These are phyloP conservation scores for Davidsoniella virescens DNA, from an alignment of 2,329 filamentous ascomycete species.

Conservation along the genomic window DNA sequence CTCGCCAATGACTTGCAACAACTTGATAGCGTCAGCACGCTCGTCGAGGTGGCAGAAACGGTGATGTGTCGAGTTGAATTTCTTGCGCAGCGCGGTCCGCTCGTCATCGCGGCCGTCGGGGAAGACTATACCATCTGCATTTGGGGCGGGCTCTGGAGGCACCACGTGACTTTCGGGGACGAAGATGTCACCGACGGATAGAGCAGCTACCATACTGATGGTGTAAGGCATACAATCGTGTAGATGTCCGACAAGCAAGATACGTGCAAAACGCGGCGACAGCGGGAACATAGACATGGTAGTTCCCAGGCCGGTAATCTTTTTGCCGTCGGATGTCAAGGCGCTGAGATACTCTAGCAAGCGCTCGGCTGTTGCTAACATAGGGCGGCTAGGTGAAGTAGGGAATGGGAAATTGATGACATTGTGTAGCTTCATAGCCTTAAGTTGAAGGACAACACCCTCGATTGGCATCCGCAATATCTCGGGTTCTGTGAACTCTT, in stretches of 20 bases:
- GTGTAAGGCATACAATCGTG: slow-evolving; percentile 73
- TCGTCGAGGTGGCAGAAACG: slow-evolving; percentile 70
- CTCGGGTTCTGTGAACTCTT: slow-evolving; percentile 74
- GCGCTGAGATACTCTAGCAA: slow-evolving; percentile 75
- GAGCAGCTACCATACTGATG: slow-evolving; percentile 70
- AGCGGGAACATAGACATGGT: slow-evolving; percentile 82
- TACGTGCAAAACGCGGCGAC: slow-evolving; percentile 78
- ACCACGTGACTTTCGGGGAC: slow-evolving; percentile 66
- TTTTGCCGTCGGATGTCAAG: slow-evolving; percentile 45
- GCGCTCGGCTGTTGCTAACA: slow-evolving; percentile 69
- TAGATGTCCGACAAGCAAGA: slow-evolving; percentile 73
- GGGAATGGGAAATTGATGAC: slow-evolving; percentile 94
- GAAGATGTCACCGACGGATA: slow-evolving; percentile 81
- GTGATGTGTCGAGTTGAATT: slow-evolving; percentile 55
- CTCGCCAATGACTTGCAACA: slow-evolving; percentile 74
- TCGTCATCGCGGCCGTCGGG: slow-evolving; percentile 57
- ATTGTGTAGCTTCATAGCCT: slow-evolving; percentile 81
- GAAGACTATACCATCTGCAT: slow-evolving; percentile 34
- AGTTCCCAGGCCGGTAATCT: slow-evolving; percentile 62
- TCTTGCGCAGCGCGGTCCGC: slow-evolving; percentile 44
- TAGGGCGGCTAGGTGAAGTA: slow-evolving; percentile 64
- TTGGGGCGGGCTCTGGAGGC: slow-evolving; percentile 31
- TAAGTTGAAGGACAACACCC: slow-evolving; percentile 80
- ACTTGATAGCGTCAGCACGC: slow-evolving; percentile 74
- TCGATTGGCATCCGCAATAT: slow-evolving; percentile 85